Percentiles rank a stretch among this genome's conserved stretches.
Evolutionary conservation across 2,329 filamentous ascomycete genomes (phyloP).

Genomic region (Aspergillus intermedius): DNA sequence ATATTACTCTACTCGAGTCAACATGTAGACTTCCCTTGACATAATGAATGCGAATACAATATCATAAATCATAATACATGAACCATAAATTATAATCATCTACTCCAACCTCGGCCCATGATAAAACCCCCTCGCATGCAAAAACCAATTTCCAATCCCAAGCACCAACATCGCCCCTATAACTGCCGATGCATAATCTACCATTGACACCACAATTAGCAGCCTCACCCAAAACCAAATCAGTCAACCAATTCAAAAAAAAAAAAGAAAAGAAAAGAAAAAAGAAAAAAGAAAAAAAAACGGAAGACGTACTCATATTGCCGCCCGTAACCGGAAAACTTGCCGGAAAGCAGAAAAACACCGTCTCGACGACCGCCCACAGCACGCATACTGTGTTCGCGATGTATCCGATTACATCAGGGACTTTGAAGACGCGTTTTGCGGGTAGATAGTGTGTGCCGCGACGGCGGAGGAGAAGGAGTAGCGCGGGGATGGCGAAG

Average conservation of each 20-base stretch:
- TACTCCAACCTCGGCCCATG: constrained; percentile 16
- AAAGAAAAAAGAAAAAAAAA: no score
- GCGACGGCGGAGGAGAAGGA: constrained; percentile 12
- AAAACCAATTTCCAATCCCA: constrained; percentile 15
- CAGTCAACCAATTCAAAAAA: neutral
- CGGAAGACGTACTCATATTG: constrained; percentile 19
- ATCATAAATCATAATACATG: no score
- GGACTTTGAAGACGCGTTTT: constrained; percentile 10
- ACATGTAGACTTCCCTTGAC: no score
- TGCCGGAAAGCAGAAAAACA: constrained; percentile 17
- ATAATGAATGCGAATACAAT: no score
- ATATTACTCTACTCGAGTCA: no score
- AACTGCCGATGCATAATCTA: constrained; percentile 17
- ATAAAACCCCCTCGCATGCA: constrained; percentile 13
- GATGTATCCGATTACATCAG: constrained; percentile 10
- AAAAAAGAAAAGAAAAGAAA: no score
- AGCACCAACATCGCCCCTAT: constrained; percentile 14
- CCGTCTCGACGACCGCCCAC: constrained; percentile 14
- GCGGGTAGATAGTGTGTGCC: constrained; percentile 11
- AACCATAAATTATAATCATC: no score
- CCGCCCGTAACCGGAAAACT: constrained; percentile 12
- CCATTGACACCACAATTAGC: neutral
- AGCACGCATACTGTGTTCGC: constrained; percentile 9
- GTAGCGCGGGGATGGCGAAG: constrained; percentile 13
- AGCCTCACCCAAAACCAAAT: neutral